A percentile compares a stretch with the other conserved stretches of the same genome.
phyloP scores from a whole-genome alignment of 306 rosid genomes.

The Trichosanthes truncata region DNA sequence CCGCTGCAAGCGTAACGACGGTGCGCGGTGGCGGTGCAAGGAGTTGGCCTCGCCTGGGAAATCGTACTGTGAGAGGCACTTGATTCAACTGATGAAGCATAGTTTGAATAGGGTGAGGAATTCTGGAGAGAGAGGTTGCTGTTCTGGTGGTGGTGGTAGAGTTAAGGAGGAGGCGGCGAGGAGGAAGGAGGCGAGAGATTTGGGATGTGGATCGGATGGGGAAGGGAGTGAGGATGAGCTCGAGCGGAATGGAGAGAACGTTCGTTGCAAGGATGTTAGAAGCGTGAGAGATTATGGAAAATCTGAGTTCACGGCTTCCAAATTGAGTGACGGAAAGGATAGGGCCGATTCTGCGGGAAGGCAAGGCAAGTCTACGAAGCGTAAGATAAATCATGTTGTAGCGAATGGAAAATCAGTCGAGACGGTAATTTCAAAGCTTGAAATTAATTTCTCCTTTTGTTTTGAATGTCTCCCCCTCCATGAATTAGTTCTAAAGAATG shows the following conservation, averaged over 20 bases:
- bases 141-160: not conserved
- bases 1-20: slow-evolving; percentile 32
- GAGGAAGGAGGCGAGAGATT: slow-evolving; percentile 13
- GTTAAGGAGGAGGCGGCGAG: not conserved
- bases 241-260: slow-evolving; percentile 7
- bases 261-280: slow-evolving; percentile 9
- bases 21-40: slow-evolving; percentile 24
- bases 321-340: not conserved
- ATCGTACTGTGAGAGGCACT: slow-evolving; percentile 23
- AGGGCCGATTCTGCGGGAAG: slow-evolving; percentile 1
- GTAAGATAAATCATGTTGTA: not conserved
- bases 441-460: not conserved
- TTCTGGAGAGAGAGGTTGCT: slow-evolving; percentile 1
- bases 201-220: slow-evolving; percentile 7
- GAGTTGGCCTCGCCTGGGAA: slow-evolving; percentile 15
- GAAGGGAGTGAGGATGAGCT: slow-evolving; percentile 12
- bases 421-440: slow-evolving; percentile 11
- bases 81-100: slow-evolving; percentile 9
- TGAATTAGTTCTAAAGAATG: not conserved
- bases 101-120: slow-evolving; percentile 4
- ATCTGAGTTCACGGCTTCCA: not conserved
- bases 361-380: not conserved
- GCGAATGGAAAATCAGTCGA: not conserved
- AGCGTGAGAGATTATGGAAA: not conserved
- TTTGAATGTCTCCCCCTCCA: not conserved